Evolutionary conservation across 2,329 filamentous ascomycete species (phyloP).

Genomic region (Hymenoscyphus scutula): DNA sequence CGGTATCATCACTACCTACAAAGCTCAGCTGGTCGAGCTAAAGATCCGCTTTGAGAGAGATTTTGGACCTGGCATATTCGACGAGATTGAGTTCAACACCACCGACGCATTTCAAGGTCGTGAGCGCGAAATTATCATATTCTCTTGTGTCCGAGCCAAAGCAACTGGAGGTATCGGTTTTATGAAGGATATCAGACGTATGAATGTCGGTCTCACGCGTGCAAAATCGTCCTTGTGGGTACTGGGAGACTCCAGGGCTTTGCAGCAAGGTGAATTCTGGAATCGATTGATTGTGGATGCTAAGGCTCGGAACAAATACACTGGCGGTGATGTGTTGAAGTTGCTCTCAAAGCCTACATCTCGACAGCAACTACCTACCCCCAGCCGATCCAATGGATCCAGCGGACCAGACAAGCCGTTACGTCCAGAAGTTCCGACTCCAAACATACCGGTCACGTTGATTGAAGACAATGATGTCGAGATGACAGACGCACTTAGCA

Average conservation of each 20-base stretch:
- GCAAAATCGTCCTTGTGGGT: conserved; percentile 97
- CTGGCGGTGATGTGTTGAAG: conserved; percentile 58
- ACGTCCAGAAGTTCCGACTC: neutral
- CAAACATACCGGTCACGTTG: neutral
- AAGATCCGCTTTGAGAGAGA: conserved; percentile 68
- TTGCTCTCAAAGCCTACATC: conserved; percentile 51
- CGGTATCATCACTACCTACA: conserved; percentile 97
- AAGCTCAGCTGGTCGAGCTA: conserved; percentile 82
- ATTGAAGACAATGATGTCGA: conserved; percentile 24
- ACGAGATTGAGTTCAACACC: conserved; percentile 93
- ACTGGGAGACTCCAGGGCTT: conserved; percentile 82
- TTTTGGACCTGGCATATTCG: conserved; percentile 73
- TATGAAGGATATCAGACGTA: conserved; percentile 95
- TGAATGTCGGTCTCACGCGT: conserved; percentile 97
- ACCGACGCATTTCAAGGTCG: conserved; percentile 97
- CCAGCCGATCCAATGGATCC: neutral
- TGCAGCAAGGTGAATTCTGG: conserved; percentile 90
- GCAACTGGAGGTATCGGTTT: conserved; percentile 96
- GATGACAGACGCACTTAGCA: conserved; percentile 24
- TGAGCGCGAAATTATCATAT: conserved; percentile 97
- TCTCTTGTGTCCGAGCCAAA: conserved; percentile 93
- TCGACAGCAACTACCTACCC: conserved; percentile 16
- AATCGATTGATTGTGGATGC: conserved; percentile 81
- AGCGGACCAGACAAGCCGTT: neutral
- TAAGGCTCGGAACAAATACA: conserved; percentile 71